Evolutionary conservation across 345 rosid genomes (phyloP).

Genomic region (Euphorbia pulcherrima): DNA sequence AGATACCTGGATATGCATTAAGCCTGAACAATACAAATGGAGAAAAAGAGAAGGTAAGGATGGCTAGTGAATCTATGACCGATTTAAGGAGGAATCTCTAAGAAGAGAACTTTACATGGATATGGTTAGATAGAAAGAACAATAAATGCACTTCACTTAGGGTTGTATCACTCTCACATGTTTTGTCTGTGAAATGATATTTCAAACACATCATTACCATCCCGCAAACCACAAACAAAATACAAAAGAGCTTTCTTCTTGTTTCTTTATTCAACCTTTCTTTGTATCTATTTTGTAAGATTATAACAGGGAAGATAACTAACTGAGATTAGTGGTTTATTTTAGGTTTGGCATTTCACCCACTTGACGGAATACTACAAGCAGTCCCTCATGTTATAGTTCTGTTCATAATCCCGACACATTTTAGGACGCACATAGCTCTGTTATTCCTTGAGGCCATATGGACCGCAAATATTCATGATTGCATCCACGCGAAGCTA

Average conservation of each 20-base stretch:
- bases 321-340: too few relatives aligned
- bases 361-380: constrained; percentile 86
- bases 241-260: too few relatives aligned
- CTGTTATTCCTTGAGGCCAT: constrained; percentile 73
- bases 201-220: background rate
- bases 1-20: too few relatives aligned
- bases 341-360: constrained; percentile 80
- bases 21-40: background rate
- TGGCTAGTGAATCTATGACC: too few relatives aligned
- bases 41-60: background rate
- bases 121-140: background rate
- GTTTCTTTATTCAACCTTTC: background rate
- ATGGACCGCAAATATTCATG: constrained; percentile 95
- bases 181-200: background rate
- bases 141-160: background rate
- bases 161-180: background rate
- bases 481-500: constrained; percentile 70
- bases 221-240: too few relatives aligned
- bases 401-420: constrained; percentile 69
- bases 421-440: constrained; percentile 65
- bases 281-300: background rate
- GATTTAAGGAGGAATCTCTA: background rate
- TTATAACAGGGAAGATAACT: background rate
- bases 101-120: background rate
- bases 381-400: constrained; percentile 81